These are phyloP conservation scores for Bipolaris oryzae DNA, from an alignment of 2,329 filamentous ascomycete species.

Conservation along the genomic window DNA sequence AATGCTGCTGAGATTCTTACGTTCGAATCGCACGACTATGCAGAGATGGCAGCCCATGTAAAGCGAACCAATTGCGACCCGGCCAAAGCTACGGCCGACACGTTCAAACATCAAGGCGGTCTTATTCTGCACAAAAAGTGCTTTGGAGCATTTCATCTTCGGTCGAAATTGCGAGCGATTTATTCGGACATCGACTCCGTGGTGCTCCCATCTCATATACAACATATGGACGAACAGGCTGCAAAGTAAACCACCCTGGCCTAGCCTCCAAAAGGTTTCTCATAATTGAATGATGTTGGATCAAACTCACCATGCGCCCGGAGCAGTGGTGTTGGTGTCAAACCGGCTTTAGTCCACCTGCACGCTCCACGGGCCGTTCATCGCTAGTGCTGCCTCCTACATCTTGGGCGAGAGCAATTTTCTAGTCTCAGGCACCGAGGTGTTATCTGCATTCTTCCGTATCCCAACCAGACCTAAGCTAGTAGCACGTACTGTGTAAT, in stretches of 20 bases:
- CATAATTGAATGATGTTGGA: not conserved
- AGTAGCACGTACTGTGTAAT: not conserved
- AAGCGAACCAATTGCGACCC: conserved; percentile 11
- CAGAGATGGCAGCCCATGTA: conserved; percentile 7
- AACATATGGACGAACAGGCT: conserved; percentile 22
- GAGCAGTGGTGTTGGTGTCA: not conserved
- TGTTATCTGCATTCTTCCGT: too few relatives aligned
- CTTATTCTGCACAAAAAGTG: conserved; percentile 6
- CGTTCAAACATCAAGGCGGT: conserved; percentile 11
- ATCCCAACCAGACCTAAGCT: too few relatives aligned
- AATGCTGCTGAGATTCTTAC: conserved; percentile 6
- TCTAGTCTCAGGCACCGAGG: not conserved
- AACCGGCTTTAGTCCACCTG: not conserved
- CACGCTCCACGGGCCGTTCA: not conserved
- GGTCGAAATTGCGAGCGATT: conserved; percentile 3
- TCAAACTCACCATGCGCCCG: not conserved
- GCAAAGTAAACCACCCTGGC: conserved; percentile 7
- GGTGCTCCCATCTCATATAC: conserved; percentile 12
- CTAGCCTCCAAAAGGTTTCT: not conserved
- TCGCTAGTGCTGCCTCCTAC: not conserved
- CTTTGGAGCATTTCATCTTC: conserved; percentile 8
- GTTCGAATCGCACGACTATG: conserved; percentile 12
- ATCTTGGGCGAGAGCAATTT: not conserved
- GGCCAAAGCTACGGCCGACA: conserved; percentile 6
- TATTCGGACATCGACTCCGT: conserved; percentile 10